Evolutionary conservation across 352 stramenopile species (phyloP), one percentile per base, ranked within the genome.

Genomic region (Aphanomyces invadans): DNA sequence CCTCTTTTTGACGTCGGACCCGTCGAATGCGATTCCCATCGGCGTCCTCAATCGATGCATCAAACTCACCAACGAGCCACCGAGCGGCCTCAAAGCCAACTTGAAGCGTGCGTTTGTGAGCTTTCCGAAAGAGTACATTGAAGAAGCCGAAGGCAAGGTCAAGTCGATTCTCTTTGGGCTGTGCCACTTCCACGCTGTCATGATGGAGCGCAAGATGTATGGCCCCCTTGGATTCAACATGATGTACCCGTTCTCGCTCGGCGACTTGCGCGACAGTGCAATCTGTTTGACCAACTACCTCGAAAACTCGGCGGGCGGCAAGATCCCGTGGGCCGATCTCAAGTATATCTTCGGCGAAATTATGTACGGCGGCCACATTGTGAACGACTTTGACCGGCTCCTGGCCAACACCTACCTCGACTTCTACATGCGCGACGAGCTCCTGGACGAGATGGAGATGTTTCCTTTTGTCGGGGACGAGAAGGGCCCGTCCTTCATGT

Each of bases 131-230:
- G 92, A 98, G 72, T 95, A 97, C 73, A 97, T 98, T 39, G 95
- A 98, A 70, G 95, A 98, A 67, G 83, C 82, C 2, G 95, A 98
- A 71, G 88, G 79, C 39, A 98, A 98, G 75, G 94, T 94, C 60
- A 98, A 98, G 74, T 96, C 89, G 45, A 98, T 99, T 71, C 74
- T 99, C 25, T 99, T 98, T 75, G 95, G 93, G 0, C 76, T 99
- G 2, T 98, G 95, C 76, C 88, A 98, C 77, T 99, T 98, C 75
- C 95, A 99, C 72, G 94, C 95, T 11, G 84, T 98, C 56, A 89
- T 99, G 60, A 97, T 98, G 89, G 95, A 99, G 73, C 86, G 95
- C 33, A 98, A 98, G 73, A 96, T 97, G 78, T 99, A 98, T 72
- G 95, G 95, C 3, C 90, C 95, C 15, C 91, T 98, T 62, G 95